These are phyloP conservation scores for Sphagnurus paluster DNA, from an alignment of 1,284 basidiomycete genomes.

Conservation along the genomic window DNA sequence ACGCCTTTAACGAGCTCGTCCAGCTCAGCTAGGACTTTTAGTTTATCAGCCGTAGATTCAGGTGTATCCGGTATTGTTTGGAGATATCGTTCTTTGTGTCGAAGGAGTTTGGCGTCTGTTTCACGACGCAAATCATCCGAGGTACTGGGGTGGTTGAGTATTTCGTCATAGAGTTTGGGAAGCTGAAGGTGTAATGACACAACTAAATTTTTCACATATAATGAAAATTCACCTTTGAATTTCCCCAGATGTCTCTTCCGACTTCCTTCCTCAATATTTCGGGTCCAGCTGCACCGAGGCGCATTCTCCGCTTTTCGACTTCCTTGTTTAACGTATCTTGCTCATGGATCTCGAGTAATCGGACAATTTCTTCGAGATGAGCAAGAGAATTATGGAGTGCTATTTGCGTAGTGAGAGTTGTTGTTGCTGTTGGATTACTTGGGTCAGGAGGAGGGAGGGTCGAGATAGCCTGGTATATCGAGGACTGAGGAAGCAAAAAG, in stretches of 20 bases:
- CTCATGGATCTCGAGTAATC: constrained; percentile 63
- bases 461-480: constrained; percentile 64
- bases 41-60: constrained; percentile 48
- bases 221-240: constrained; percentile 50
- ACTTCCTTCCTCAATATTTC: constrained; percentile 72
- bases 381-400: constrained; percentile 72
- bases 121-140: constrained; percentile 69
- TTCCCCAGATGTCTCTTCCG: constrained; percentile 57
- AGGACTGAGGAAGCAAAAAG: constrained; percentile 77
- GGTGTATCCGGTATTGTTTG: constrained; percentile 49
- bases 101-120: constrained; percentile 72
- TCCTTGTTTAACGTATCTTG: constrained; percentile 56
- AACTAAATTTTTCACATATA: constrained; percentile 2
- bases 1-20: constrained; percentile 71
- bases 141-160: constrained; percentile 76
- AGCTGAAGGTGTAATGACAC: constrained; percentile 48
- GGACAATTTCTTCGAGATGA: constrained; percentile 67
- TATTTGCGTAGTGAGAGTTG: constrained; percentile 56
- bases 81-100: constrained; percentile 60
- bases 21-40: constrained; percentile 55
- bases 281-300: constrained; percentile 70
- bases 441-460: constrained; percentile 74
- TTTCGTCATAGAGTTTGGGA: constrained; percentile 68
- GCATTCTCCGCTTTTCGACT: constrained; percentile 72
- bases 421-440: constrained; percentile 67